Conservation (phyloP, 2,329 filamentous ascomycete genomes). For the Ophiostoma novo-ulmi region DNA sequence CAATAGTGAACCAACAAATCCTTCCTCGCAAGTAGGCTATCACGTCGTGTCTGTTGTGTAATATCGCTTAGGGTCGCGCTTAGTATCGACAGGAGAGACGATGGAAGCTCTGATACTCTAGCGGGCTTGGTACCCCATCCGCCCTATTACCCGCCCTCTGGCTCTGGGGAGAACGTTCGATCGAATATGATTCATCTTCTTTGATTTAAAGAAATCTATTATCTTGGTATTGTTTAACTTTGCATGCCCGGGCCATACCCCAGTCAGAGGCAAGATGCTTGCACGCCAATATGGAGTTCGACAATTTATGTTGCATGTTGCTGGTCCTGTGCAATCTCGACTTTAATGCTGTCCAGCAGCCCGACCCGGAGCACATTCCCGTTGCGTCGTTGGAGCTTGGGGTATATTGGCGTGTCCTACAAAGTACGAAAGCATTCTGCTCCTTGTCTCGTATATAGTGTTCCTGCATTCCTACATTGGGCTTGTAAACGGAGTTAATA, state of each 20-base stretch:
- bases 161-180: background rate
- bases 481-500: background rate
- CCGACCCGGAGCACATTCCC: conserved; percentile 8
- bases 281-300: background rate
- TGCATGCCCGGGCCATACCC: background rate
- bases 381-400: background rate
- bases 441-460: background rate
- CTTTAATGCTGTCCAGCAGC: background rate
- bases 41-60: background rate
- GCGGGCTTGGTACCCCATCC: background rate
- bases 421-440: background rate
- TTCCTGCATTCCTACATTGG: background rate
- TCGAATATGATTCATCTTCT: background rate
- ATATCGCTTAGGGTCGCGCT: background rate
- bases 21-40: too few relatives aligned
- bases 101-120: background rate
- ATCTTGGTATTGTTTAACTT: background rate
- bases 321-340: conserved; percentile 6
- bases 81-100: background rate
- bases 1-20: too few relatives aligned
- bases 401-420: background rate
- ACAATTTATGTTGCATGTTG: background rate
- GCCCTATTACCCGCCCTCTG: background rate
- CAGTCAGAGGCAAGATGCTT: background rate
- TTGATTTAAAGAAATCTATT: background rate